Base-by-base conservation (phyloP, 495 filamentous ascomycete species). In the Amorphotheca resinae region DNA sequence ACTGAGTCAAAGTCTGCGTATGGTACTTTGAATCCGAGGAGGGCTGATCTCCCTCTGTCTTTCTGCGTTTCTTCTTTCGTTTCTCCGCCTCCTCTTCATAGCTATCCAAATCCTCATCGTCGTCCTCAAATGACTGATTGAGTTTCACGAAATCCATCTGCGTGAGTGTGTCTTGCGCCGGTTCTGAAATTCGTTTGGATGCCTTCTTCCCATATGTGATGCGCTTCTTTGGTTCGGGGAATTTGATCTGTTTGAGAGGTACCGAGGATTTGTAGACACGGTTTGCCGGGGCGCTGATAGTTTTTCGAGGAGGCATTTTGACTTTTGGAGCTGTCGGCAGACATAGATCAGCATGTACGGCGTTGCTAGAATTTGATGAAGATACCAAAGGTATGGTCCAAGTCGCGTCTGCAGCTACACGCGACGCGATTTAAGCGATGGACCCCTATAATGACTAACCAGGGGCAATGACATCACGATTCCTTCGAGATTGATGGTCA, bases 131-230 rank as follows among this genome's bases (percentile, higher is more conserved):
- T 8, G 35, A 47, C 11, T 33, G 37, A 7, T 55, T 43, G 21
- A 38, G 30, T 9, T 26, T 45, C 21, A 54, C 32, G 17, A 44
- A 69, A 42, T 59, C 59, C 48, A 71, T 63, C 57, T 73, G 68
- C 4, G 69, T 73, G 50, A 73, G 47, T 4, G 69, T 73, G 23
- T 63, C 57, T 52, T 71, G 68, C 31, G 59, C 45, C 6, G 53
- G 45, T 16, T 48, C 53, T 31, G 55, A 41, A 7, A 64, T 45
- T 12, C 56, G 6, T 3, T 17, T 21, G 20, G 31, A 41, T 14
- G 52, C 38, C 7, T 53, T 49, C 36, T 55, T 56, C 2, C 64
- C 61, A 52, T 70, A 71, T 41, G 49, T 64, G 34, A 63, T 48
- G 0, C 53, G 38, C 15, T 50, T 54, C n/a, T 49, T 55, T 20